Evolutionary conservation across 768 basidiomycete species (phyloP), one percentile per base, ranked within the genome.

Genomic region (Chalciporus chontae): DNA sequence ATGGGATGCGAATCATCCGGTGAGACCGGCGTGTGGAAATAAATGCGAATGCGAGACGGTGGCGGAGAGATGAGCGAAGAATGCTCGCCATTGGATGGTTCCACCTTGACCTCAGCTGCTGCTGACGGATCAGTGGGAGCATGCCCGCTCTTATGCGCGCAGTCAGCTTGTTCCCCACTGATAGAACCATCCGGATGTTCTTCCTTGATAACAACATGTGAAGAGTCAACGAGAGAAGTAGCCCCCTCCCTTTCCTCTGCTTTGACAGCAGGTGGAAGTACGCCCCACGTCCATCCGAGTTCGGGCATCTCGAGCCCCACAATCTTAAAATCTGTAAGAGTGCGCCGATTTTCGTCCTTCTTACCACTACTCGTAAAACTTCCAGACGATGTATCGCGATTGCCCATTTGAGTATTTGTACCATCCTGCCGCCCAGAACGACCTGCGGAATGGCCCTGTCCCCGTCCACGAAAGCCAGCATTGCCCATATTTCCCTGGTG

Each of bases 241-340:
- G 52, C 59, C 38, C 67, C 67, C 54, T 71, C 72, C 57, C 71
- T 71, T 34, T 66, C 59, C 56, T 74, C 73, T 50, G 51, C 52
- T 54, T 72, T 74, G 40, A 69, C 54, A 17, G 59, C 51, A 34
- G 61, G 53, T 27, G 80, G 80, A 45, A 82, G 61, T 44, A 73
- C 58, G 52, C 93, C 92, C 95, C 95, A 97, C 43, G 75, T 78
- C 95, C 95, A 97, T 57, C 72, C 74, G 51, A 96, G 73, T 57
- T 87, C 84, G 59, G 77, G 81, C 57, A 96, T 87, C 65, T 90
- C 84, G 58, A 97, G 76, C 23, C 89, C 94, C 63, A 94, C 77
- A 66, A 99, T 93, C 73, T 95, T 91, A 81, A 99, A 99, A 73
- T 98, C 95, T 32, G 94, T 97, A 59, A 99, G 83, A 26, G 94